Conservation (phyloP, 192 early-diverging fungal genomes). For the Glomus cerebriforme region DNA sequence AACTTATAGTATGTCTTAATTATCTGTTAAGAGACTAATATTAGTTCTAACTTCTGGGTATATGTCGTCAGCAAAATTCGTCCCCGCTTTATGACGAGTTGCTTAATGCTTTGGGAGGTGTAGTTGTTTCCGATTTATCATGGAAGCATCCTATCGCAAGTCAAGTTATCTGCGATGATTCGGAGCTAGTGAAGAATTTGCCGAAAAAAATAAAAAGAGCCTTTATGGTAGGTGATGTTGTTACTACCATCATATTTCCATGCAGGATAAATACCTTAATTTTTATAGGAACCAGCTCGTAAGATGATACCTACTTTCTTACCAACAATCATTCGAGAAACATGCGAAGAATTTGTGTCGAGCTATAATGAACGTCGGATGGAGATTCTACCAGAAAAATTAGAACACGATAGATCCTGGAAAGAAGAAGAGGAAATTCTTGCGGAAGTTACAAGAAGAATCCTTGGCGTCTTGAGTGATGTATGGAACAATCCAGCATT, state of each 20-base stretch:
- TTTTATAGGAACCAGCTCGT: conserved; percentile 18
- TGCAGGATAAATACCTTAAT: conserved; percentile 15
- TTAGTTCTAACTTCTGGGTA: conserved; percentile 7
- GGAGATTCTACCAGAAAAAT: conserved; percentile 18
- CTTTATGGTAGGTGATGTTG: conserved; percentile 18
- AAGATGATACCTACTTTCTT: conserved; percentile 16
- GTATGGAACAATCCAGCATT: conserved; percentile 2
- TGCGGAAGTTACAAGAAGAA: conserved; percentile 13
- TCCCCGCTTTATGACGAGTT: too few species aligned
- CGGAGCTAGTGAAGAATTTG: conserved; percentile 8
- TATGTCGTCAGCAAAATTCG: too few species aligned
- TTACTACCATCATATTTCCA: neutral
- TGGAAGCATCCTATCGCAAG: conserved; percentile 17
- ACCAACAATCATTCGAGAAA: too few species aligned
- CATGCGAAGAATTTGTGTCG: conserved; percentile 3
- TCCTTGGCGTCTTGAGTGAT: conserved; percentile 18
- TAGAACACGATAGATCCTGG: conserved; percentile 17
- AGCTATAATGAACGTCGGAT: conserved; percentile 6
- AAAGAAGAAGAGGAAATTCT: conserved; percentile 18
- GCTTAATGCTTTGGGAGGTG: conserved; percentile 11
- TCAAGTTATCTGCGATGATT: conserved; percentile 1
- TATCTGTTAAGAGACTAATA: neutral
- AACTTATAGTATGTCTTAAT: conserved; percentile 18
- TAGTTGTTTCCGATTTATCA: too few species aligned
- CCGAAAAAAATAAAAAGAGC: conserved; percentile 2